Conservation (phyloP, 2,329 filamentous ascomycete genomes). For the Blastomyces emzantsi region DNA sequence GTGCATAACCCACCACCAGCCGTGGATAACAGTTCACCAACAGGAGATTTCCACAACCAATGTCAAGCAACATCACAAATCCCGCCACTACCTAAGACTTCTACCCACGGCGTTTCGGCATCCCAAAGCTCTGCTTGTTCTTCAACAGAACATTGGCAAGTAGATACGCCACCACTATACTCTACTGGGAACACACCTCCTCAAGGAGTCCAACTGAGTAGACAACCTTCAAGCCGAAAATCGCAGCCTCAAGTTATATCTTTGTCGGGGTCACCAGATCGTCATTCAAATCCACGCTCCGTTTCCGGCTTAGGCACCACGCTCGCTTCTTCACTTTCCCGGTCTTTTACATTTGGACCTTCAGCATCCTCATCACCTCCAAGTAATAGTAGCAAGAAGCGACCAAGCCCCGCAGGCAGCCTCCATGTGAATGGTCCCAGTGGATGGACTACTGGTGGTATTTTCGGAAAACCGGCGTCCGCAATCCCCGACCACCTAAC, state of each 20-base stretch:
- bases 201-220: constrained; percentile 33
- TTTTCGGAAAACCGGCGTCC: constrained; percentile 21
- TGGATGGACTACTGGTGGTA: constrained; percentile 23
- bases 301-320: constrained; percentile 35
- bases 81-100: constrained; percentile 26
- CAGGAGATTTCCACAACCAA: constrained; percentile 36
- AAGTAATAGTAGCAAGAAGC: constrained; percentile 28
- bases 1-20: constrained; percentile 39
- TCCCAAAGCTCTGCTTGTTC: constrained; percentile 43
- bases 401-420: constrained; percentile 30
- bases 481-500: constrained; percentile 25
- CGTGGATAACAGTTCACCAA: constrained; percentile 39
- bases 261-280: constrained; percentile 36
- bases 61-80: constrained; percentile 30
- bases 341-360: constrained; percentile 37
- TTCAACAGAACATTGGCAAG: constrained; percentile 43
- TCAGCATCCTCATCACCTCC: constrained; percentile 37
- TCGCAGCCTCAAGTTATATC: constrained; percentile 34
- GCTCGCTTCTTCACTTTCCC: constrained; percentile 38
- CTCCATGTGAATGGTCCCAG: constrained; percentile 23
- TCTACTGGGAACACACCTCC: constrained; percentile 48
- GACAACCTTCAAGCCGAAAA: constrained; percentile 34
- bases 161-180: constrained; percentile 43
- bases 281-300: constrained; percentile 30
- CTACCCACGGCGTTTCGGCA: constrained; percentile 20